These are phyloP conservation scores for Suhomyces tanzawaensis DNA, from an alignment of 805 yeast species.

Conservation along the genomic window DNA sequence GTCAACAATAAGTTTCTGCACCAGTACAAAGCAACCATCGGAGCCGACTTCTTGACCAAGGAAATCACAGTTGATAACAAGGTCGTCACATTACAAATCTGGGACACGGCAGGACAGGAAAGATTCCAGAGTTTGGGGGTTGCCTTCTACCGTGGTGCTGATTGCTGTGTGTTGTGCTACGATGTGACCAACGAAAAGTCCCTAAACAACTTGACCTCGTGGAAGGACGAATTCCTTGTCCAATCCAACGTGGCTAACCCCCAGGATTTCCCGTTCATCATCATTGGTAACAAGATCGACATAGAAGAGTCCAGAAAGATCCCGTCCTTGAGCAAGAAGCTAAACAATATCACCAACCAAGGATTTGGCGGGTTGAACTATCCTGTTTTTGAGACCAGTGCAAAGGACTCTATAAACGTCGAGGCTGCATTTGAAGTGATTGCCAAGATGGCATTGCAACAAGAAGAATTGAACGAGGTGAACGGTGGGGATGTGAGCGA, in stretches of 20 bases:
- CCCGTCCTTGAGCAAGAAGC: slow-evolving; percentile 53
- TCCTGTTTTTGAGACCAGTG: slow-evolving; percentile 96
- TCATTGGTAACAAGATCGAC: slow-evolving; percentile 92
- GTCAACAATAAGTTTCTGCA: slow-evolving; percentile 92
- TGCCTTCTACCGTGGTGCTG: slow-evolving; percentile 97
- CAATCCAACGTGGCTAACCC: slow-evolving; percentile 94
- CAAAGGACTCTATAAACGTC: slow-evolving; percentile 93
- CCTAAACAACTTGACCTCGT: slow-evolving; percentile 80
- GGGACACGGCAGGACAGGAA: slow-evolving; percentile 99
- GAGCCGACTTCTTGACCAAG: slow-evolving; percentile 94
- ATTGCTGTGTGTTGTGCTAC: slow-evolving; percentile 93
- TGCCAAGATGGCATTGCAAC: slow-evolving; percentile 93
- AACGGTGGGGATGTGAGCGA: slow-evolving; percentile 56
- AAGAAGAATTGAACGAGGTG: slow-evolving; percentile 87
- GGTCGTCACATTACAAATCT: slow-evolving; percentile 77
- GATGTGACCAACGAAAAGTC: slow-evolving; percentile 95
- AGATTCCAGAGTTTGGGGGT: slow-evolving; percentile 95
- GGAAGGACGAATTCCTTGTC: slow-evolving; percentile 94
- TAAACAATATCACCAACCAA: slow-evolving; percentile 43
- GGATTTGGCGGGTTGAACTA: slow-evolving; percentile 60
- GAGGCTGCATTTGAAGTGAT: slow-evolving; percentile 95
- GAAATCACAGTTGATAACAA: slow-evolving; percentile 85
- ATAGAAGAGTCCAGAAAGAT: slow-evolving; percentile 87
- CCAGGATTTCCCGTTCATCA: slow-evolving; percentile 92
- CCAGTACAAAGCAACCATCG: slow-evolving; percentile 96